These are phyloP conservation scores for Ascomycota sp. DNA, from an alignment of 2,329 filamentous ascomycete genomes.

Conservation along the genomic window DNA sequence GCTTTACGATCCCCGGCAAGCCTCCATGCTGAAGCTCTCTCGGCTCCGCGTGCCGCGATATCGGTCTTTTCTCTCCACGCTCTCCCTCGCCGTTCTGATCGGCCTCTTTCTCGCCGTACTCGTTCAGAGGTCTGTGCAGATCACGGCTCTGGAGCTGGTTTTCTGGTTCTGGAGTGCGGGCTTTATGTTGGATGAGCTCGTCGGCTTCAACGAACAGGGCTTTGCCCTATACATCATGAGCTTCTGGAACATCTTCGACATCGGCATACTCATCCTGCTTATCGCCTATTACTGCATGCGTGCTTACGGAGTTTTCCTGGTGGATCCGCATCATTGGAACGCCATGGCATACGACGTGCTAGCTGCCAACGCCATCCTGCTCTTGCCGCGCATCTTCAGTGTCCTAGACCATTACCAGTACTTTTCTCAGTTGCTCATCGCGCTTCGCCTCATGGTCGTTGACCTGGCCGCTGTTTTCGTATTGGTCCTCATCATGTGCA, in stretches of 20 bases:
- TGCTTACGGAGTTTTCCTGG: slow-evolving; percentile 65
- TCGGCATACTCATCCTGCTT: slow-evolving; percentile 69
- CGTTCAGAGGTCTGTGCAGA: slow-evolving; percentile 48
- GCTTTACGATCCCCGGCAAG: slow-evolving; percentile 74
- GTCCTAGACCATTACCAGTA: slow-evolving; percentile 88
- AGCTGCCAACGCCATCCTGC: slow-evolving; percentile 68
- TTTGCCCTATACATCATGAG: slow-evolving; percentile 94
- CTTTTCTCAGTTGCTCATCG: slow-evolving; percentile 83
- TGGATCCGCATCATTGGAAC: slow-evolving; percentile 52
- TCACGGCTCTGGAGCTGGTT: slow-evolving; percentile 63
- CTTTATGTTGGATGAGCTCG: slow-evolving; percentile 88
- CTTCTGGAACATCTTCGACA: slow-evolving; percentile 90
- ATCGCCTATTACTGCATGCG: slow-evolving; percentile 79
- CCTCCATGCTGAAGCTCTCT: slow-evolving; percentile 78
- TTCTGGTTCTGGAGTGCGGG: slow-evolving; percentile 98
- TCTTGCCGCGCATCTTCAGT: slow-evolving; percentile 79
- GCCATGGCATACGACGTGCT: slow-evolving; percentile 84
- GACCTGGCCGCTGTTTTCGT: slow-evolving; percentile 70
- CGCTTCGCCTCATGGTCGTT: slow-evolving; percentile 80
- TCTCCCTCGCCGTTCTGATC: slow-evolving; percentile 68
- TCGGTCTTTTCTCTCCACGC: slow-evolving; percentile 68
- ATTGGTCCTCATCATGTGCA: slow-evolving; percentile 68
- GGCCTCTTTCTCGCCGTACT: slow-evolving; percentile 71
- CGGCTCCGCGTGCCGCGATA: slow-evolving; percentile 78
- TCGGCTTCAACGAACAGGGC: slow-evolving; percentile 89